Conservation (phyloP, 73 alveolate species). For the Effrenium voratum region DNA sequence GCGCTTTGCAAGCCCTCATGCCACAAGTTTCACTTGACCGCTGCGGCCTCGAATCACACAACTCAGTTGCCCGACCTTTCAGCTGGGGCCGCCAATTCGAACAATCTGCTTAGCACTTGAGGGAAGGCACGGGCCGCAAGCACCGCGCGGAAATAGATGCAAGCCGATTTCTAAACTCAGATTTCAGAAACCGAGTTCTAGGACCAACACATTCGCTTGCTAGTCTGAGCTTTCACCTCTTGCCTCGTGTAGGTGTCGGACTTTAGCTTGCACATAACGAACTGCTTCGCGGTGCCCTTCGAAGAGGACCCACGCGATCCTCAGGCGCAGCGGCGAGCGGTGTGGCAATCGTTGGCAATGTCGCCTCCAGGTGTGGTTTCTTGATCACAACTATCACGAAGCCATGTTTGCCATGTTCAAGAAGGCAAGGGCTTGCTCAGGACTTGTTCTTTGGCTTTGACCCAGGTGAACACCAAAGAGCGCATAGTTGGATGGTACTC, state of each 20-base stretch:
- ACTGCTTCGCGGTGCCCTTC: constrained; percentile 99
- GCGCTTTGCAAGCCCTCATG: too few species aligned
- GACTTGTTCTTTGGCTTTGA: not conserved
- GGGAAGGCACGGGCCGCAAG: too few species aligned
- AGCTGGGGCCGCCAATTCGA: too few species aligned
- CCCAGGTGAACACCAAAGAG: constrained; percentile 98
- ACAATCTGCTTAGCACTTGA: too few species aligned
- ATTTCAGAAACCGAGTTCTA: too few species aligned
- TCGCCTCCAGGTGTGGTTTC: constrained; percentile 98
- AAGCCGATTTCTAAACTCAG: too few species aligned
- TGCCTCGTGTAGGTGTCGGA: constrained; percentile 98
- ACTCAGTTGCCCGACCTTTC: too few species aligned
- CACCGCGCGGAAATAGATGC: too few species aligned
- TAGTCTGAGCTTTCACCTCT: too few species aligned
- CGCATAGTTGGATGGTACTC: constrained; percentile 99
- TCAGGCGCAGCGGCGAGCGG: constrained; percentile 9
- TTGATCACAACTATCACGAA: constrained; percentile 99
- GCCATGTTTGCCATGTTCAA: constrained; percentile 99
- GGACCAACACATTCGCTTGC: too few species aligned
- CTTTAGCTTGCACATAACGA: constrained; percentile 98
- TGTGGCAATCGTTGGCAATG: not conserved
- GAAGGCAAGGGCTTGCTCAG: constrained; percentile 94
- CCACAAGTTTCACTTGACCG: too few species aligned
- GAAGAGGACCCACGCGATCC: constrained; percentile 99
- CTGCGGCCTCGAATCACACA: too few species aligned